phyloP scores from a whole-genome alignment of 1,139 yeast species.

The Saccharomyces hybrid region DNA sequence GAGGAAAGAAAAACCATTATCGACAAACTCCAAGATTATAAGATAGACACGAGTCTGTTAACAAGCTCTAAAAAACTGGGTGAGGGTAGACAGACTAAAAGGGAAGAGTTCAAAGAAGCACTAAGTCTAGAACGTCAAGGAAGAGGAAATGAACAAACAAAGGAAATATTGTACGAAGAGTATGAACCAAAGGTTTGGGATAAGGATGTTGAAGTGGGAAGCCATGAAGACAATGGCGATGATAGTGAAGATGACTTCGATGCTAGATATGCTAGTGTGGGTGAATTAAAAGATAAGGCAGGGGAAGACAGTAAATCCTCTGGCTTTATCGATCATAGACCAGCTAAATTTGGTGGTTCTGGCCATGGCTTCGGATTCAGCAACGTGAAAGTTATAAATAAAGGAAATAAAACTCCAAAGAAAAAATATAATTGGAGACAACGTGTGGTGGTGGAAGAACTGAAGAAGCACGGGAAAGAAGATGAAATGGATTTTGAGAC shows the following conservation, averaged over 20 bases:
- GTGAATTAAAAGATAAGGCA: slow-evolving; percentile 11
- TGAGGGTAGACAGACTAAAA: slow-evolving; percentile 63
- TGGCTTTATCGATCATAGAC: slow-evolving; percentile 64
- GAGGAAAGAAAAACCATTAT: slow-evolving; percentile 79
- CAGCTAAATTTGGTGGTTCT: slow-evolving; percentile 51
- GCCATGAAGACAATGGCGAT: slow-evolving; percentile 16
- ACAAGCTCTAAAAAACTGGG: slow-evolving; percentile 74
- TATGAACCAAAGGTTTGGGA: slow-evolving; percentile 58
- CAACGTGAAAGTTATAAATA: slow-evolving; percentile 40
- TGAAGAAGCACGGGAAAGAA: slow-evolving; percentile 34
- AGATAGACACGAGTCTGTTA: slow-evolving; percentile 61
- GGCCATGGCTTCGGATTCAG: slow-evolving; percentile 67
- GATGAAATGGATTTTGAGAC: slow-evolving; percentile 42
- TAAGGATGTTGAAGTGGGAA: slow-evolving; percentile 17
- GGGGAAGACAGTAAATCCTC: not conserved
- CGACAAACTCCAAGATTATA: slow-evolving; percentile 62
- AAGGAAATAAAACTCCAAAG: slow-evolving; percentile 40
- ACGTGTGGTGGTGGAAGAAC: slow-evolving; percentile 43
- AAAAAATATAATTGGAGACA: slow-evolving; percentile 54
- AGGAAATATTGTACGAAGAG: slow-evolving; percentile 62
- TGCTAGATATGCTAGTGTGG: slow-evolving; percentile 27
- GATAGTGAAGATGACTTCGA: slow-evolving; percentile 22
- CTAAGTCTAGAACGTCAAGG: slow-evolving; percentile 68
- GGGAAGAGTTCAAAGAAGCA: slow-evolving; percentile 70
- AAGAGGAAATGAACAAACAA: slow-evolving; percentile 56